Base-by-base conservation (phyloP, 192 early-diverging fungal genomes). In the Mortierella alpina region DNA sequence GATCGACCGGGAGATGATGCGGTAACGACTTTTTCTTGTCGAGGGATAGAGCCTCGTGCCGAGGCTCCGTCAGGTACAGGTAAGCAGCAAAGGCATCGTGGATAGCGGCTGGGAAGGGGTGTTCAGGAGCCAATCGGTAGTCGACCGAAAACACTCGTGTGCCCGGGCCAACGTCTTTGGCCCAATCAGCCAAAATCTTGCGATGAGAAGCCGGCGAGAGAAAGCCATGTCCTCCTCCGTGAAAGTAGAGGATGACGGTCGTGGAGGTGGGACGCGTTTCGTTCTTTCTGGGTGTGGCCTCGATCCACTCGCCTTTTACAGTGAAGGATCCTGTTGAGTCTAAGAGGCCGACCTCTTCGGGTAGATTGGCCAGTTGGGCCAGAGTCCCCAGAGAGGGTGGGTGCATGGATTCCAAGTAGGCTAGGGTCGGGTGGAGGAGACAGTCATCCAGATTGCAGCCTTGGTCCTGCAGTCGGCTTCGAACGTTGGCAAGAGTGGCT, bases 51-150 rank as follows among this genome's bases (percentile, higher is more conserved):
- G n/a, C 88, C 75, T 41, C 64, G 59, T 77, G 83, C 42, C 22
- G 75, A 39, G 86, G 87, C 17, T 86, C 67, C 14, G 91, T 82
- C 41, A 96, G 83, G 48, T 88, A 90, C 39, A 88, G 57, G 75
- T 94, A 97, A 0, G 93, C 90, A 20, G 91, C 87, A 22, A 96
- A 81, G 44, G 91, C 90, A 85, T 98, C 97, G 51, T 93, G 88
- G 7, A 98, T 84, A 20, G 94, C 94, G 58, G 90, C 83, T 2
- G 97, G 97, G 73, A 95, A 97, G 13, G 91, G 88, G 41, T 90
- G 73, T 66, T 94, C 90, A 0, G 97, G 97, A 0, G 95, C 90
- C 44, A 97, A 81, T 4, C 96, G 86, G 79, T 98, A 98, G 68
- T 91, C 90, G 48, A 94, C 75, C 12, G 83, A 79, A 48, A 79